These are phyloP conservation scores for Trichoderma polysporum DNA, from an alignment of 2,329 filamentous ascomycete genomes.

Conservation along the genomic window DNA sequence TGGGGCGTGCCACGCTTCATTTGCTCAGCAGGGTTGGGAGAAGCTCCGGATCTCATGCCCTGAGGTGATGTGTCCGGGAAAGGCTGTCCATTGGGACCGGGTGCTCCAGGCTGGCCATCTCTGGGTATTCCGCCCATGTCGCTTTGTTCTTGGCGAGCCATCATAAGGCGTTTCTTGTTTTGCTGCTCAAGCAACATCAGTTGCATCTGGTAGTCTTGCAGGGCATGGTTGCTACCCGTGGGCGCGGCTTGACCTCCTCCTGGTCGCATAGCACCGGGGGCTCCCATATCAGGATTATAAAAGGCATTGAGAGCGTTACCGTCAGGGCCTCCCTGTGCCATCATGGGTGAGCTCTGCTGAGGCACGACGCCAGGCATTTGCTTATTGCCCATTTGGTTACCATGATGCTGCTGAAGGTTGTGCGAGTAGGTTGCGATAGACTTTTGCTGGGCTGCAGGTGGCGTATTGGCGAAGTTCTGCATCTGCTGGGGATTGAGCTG, in stretches of 20 bases:
- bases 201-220: slow-evolving; percentile 89
- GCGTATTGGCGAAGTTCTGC: slow-evolving; percentile 57
- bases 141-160: slow-evolving; percentile 80
- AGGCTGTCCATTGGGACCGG: slow-evolving; percentile 58
- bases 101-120: slow-evolving; percentile 51
- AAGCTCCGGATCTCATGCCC: slow-evolving; percentile 66
- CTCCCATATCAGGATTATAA: slow-evolving; percentile 65
- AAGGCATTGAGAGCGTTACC: slow-evolving; percentile 55
- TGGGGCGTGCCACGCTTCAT: slow-evolving; percentile 78
- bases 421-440: slow-evolving; percentile 85
- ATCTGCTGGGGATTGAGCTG: slow-evolving; percentile 75
- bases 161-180: slow-evolving; percentile 82
- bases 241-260: slow-evolving; percentile 44
- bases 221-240: slow-evolving; percentile 68
- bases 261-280: slow-evolving; percentile 58
- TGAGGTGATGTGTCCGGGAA: slow-evolving; percentile 72
- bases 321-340: slow-evolving; percentile 66
- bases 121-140: slow-evolving; percentile 50
- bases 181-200: slow-evolving; percentile 84
- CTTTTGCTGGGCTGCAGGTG: slow-evolving; percentile 69
- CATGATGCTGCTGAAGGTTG: slow-evolving; percentile 79
- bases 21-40: slow-evolving; percentile 74
- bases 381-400: slow-evolving; percentile 74
- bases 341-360: slow-evolving; percentile 81
- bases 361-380: slow-evolving; percentile 73